Evolutionary conservation across 495 filamentous ascomycete genomes (phyloP).

Genomic region (Cercophora newfieldiana): DNA sequence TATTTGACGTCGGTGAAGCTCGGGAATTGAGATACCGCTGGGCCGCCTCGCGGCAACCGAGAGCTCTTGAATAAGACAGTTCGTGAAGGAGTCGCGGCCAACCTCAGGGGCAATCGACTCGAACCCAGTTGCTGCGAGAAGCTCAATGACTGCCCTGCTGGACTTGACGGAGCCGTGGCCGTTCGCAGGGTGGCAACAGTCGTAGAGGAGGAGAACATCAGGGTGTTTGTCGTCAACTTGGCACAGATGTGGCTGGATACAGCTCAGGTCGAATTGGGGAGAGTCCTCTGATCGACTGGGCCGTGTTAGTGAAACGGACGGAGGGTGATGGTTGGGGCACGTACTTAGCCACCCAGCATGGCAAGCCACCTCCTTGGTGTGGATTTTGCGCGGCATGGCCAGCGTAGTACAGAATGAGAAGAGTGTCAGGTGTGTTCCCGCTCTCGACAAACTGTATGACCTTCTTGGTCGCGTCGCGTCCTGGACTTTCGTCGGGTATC

Average conservation of each 20-base stretch:
- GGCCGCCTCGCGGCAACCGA: not conserved
- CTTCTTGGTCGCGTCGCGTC: not conserved
- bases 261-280: not conserved
- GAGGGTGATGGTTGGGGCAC: not conserved
- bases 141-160: not conserved
- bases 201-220: constrained; percentile 1
- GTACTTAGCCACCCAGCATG: constrained; percentile 3
- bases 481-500: not conserved
- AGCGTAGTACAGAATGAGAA: constrained; percentile 10
- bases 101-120: not conserved
- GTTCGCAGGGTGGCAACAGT: constrained; percentile 1
- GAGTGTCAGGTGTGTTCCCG: not conserved
- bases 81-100: not conserved
- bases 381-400: not conserved
- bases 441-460: not conserved
- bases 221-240: not conserved
- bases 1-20: constrained; percentile 5
- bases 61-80: not conserved
- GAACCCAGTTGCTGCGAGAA: not conserved
- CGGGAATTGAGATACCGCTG: not conserved
- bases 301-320: not conserved
- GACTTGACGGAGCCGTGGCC: not conserved
- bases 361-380: not conserved
- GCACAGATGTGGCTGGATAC: not conserved
- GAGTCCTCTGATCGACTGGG: not conserved